Evolutionary conservation across 2,329 filamentous ascomycete genomes (phyloP).

Genomic region (Paecilomyces fulvus): DNA sequence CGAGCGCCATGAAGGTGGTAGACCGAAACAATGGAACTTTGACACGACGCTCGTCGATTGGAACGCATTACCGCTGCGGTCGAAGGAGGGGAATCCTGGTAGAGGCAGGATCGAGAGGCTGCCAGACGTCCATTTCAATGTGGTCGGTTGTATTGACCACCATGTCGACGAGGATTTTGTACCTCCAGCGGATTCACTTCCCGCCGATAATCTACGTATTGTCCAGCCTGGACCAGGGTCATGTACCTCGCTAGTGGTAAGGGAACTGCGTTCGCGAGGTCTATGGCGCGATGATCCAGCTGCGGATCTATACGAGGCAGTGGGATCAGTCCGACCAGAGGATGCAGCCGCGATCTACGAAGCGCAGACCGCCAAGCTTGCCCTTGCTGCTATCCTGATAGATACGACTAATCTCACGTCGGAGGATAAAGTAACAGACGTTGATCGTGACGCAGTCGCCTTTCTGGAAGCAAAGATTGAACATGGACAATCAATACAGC

Average conservation of each 20-base stretch:
- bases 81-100: slow-evolving; percentile 38
- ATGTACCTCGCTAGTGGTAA: slow-evolving; percentile 49
- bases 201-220: slow-evolving; percentile 39
- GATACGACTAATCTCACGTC: slow-evolving; percentile 39
- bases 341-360: slow-evolving; percentile 34
- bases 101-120: slow-evolving; percentile 42
- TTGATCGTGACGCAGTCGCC: slow-evolving; percentile 41
- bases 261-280: slow-evolving; percentile 39
- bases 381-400: slow-evolving; percentile 35
- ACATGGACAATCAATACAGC: slow-evolving; percentile 11
- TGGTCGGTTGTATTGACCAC: slow-evolving; percentile 53
- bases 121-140: slow-evolving; percentile 32
- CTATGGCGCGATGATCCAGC: slow-evolving; percentile 34
- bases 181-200: slow-evolving; percentile 24
- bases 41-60: slow-evolving; percentile 36
- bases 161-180: slow-evolving; percentile 52
- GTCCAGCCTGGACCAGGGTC: slow-evolving; percentile 49
- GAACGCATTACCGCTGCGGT: slow-evolving; percentile 37
- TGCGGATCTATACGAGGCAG: slow-evolving; percentile 8
- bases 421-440: slow-evolving; percentile 37
- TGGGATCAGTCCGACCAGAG: slow-evolving; percentile 4
- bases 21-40: slow-evolving; percentile 2
- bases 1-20: neutral
- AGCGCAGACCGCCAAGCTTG: slow-evolving; percentile 28
- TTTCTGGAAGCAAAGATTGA: slow-evolving; percentile 46